Evolutionary conservation across 108 stramenopile species (phyloP), one percentile per base, ranked within the genome.

Genomic region (Aurantiochytrium sp.): DNA sequence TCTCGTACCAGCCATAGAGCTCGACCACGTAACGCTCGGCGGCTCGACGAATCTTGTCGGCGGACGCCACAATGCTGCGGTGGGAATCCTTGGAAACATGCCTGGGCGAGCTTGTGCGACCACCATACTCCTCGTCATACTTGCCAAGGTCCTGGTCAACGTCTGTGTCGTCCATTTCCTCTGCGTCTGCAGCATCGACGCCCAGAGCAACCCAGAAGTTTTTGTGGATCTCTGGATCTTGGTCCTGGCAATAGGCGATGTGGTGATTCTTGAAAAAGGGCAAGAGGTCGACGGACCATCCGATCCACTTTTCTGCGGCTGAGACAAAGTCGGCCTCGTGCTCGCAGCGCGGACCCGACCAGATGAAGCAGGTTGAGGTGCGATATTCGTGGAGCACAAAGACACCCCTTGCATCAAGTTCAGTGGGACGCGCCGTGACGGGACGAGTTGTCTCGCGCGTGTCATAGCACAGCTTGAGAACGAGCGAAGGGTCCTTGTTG

Each of bases 81-180:
- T 83, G 49, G 51, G 45, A 6, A 12, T 2, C 2, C 28, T 83
- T 83, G 51, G 6, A 28, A 6, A 83, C 51, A 16, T 47, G 6
- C 10, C 4, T 12, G 51, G 76, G 76, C 76, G 76, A 6, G 19
- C 43, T 53, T 12, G 0, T 28, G 25, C 49, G 76, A 18, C 51
- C 6, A 12, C 25, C 51, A 45, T 83, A 83, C 76, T 83, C 76
- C 51, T 83, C 76, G 51, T 83, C 51, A 23, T 83, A 83, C 76
- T 83, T 83, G 45, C 49, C 76, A 12, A 47, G 76, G 76, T 83
- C 51, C 23, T 83, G 49, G 76, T 83, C 76, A 12, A 83, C 76
- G 76, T 83, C 76, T 14, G 18, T 16, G 45, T 47, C 45, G 51
- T 47, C 51, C 76, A 83, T 83, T 23, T 83, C 76, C 23, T 47